Conservation (phyloP, 805 yeast genomes). For the Starmerella sirachaensis region DNA sequence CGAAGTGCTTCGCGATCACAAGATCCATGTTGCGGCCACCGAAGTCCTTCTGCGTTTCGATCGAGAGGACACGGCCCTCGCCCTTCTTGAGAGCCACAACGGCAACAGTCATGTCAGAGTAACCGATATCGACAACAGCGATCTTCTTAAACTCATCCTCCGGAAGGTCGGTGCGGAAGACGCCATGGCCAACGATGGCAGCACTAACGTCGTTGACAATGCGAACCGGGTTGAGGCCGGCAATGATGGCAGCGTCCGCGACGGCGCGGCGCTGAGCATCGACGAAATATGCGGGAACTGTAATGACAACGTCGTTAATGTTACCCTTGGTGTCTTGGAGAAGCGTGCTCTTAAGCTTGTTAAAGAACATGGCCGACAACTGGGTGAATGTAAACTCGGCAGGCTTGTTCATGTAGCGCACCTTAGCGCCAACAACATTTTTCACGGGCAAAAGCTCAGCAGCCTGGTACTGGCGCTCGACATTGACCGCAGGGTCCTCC, state of each 20-base stretch:
- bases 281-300: conserved; percentile 96
- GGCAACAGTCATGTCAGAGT: conserved; percentile 84
- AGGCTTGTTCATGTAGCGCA: conserved; percentile 68
- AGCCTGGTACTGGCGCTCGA: conserved; percentile 64
- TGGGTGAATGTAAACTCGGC: conserved; percentile 76
- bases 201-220: conserved; percentile 95
- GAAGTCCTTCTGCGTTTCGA: conserved; percentile 88
- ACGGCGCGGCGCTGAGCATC: conserved; percentile 95
- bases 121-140: conserved; percentile 94
- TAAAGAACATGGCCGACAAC: conserved; percentile 86
- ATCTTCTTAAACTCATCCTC: conserved; percentile 84
- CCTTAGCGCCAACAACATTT: conserved; percentile 75
- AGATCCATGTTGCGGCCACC: conserved; percentile 97
- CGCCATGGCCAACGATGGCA: conserved; percentile 98
- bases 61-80: conserved; percentile 82
- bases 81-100: conserved; percentile 90
- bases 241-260: conserved; percentile 87
- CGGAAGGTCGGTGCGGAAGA: conserved; percentile 86
- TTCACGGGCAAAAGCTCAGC: conserved; percentile 56
- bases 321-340: conserved; percentile 68
- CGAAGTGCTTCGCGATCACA: conserved; percentile 90
- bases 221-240: conserved; percentile 97
- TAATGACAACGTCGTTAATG: conserved; percentile 77
- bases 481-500: conserved; percentile 62
- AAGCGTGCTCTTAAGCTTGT: conserved; percentile 75